Evolutionary conservation across 2,329 filamentous ascomycete species (phyloP).

Genomic region (Neoscytalidium dimidiatum): DNA sequence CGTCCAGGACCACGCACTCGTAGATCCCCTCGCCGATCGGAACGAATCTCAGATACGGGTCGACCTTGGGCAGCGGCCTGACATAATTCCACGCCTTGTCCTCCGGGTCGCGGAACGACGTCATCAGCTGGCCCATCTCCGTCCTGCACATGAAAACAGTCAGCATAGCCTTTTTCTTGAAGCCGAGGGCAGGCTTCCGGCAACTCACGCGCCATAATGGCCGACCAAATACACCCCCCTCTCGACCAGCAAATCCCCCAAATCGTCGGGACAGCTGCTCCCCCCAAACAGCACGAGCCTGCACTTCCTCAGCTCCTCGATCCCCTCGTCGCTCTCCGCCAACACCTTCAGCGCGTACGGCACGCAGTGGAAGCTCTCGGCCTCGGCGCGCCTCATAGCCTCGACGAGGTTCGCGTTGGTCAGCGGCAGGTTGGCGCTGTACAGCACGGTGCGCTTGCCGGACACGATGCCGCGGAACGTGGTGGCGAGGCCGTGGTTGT

Average conservation of each 20-base stretch:
- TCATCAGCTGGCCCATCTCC: constrained; percentile 65
- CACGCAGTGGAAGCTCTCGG: constrained; percentile 61
- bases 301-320: constrained; percentile 47
- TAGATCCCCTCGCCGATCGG: not conserved
- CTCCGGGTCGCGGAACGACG: constrained; percentile 52
- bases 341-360: constrained; percentile 67
- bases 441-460: constrained; percentile 54
- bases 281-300: constrained; percentile 61
- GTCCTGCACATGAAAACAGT: constrained; percentile 38
- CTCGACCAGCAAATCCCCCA: constrained; percentile 56
- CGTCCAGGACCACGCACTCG: constrained; percentile 30
- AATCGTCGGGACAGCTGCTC: constrained; percentile 59
- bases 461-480: constrained; percentile 30
- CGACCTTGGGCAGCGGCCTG: constrained; percentile 43
- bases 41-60: constrained; percentile 31
- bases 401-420: constrained; percentile 52
- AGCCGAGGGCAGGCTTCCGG: too few species aligned
- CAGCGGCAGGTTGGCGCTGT: constrained; percentile 58
- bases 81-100: constrained; percentile 65
- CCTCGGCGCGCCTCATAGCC: constrained; percentile 43
- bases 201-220: constrained; percentile 59
- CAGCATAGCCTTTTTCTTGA: too few species aligned
- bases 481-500: constrained; percentile 22
- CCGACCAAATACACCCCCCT: constrained; percentile 57
- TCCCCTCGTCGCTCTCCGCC: constrained; percentile 58